A percentile compares a stretch with the other conserved stretches of the same genome.
Conservation (phyloP, 495 filamentous ascomycete genomes). For the Penicillium diatomitis region DNA sequence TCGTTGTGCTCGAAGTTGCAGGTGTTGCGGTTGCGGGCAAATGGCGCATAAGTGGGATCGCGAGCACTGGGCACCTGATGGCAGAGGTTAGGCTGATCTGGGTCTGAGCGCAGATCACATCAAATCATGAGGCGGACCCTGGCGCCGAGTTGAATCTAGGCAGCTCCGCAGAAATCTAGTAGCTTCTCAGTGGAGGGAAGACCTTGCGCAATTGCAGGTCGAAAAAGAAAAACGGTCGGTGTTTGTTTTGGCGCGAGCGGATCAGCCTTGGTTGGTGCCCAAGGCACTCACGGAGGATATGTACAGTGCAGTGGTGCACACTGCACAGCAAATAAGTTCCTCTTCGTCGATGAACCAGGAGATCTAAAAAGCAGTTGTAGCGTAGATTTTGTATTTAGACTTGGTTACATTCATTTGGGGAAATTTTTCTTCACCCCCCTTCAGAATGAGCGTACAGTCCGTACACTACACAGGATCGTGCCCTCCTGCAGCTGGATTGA, state of each 20-base stretch:
- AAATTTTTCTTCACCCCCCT: too few relatives aligned
- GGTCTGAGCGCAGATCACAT: conserved; percentile 20
- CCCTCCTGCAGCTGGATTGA: too few relatives aligned
- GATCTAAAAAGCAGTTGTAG: too few relatives aligned
- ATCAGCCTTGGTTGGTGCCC: conserved; percentile 14
- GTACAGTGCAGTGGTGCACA: neutral
- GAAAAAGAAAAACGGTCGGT: conserved; percentile 8
- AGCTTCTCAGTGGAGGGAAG: neutral
- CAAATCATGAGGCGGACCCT: conserved; percentile 7
- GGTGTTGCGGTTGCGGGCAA: neutral
- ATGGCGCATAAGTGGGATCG: conserved; percentile 9
- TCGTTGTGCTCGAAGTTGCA: neutral
- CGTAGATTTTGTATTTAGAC: too few relatives aligned
- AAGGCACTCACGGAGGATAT: conserved; percentile 8
- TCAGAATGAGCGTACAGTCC: too few relatives aligned
- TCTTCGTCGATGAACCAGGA: too few relatives aligned
- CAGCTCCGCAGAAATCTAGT: conserved; percentile 4
- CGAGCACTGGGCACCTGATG: conserved; percentile 22
- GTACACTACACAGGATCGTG: too few relatives aligned
- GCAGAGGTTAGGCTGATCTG: conserved; percentile 17
- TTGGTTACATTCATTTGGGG: too few relatives aligned
- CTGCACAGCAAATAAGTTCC: neutral
- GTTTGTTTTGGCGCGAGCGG: conserved; percentile 19
- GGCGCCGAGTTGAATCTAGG: conserved; percentile 9
- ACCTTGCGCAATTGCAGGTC: too few relatives aligned